phyloP scores from a whole-genome alignment of 495 filamentous ascomycete genomes.

The Glarea lozoyensis region DNA sequence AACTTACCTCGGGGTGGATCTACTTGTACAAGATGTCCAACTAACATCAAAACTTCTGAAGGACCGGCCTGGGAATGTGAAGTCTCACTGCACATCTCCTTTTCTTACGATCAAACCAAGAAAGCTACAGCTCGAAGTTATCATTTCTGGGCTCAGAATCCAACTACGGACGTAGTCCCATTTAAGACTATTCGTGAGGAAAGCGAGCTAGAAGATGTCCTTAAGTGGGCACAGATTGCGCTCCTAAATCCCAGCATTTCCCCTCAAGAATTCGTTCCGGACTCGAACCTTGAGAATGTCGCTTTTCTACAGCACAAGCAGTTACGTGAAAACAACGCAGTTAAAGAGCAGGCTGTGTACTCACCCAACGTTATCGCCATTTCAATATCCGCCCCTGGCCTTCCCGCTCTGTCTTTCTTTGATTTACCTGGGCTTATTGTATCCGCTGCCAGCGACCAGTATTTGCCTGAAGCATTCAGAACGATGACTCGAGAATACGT shows the following conservation, averaged over 20 bases:
- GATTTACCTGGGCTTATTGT: conserved; percentile 76
- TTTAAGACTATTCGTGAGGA: conserved; percentile 18
- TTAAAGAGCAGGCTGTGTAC: conserved; percentile 49
- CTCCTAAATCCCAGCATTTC: conserved; percentile 53
- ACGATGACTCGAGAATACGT: conserved; percentile 64
- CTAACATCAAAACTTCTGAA: conserved; percentile 55
- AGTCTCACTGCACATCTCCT: conserved; percentile 51
- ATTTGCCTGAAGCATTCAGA: conserved; percentile 57
- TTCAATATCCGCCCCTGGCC: conserved; percentile 58
- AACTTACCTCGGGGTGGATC: conserved; percentile 59
- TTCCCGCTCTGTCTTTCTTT: conserved; percentile 68
- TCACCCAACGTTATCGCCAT: conserved; percentile 69
- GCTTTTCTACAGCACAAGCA: conserved; percentile 13
- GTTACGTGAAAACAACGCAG: conserved; percentile 16
- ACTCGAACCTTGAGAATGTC: conserved; percentile 37
- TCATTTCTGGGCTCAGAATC: conserved; percentile 28
- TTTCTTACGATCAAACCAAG: conserved; percentile 21
- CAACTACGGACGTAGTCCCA: conserved; percentile 13
- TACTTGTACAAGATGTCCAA: conserved; percentile 62
- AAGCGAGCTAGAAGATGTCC: conserved; percentile 9
- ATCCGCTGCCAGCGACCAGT: conserved; percentile 44
- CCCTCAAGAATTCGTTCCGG: conserved; percentile 25
- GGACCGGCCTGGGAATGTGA: conserved; percentile 52
- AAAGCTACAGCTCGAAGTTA: conserved; percentile 33
- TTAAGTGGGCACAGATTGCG: conserved; percentile 58